Conservation (phyloP, 176 grass and related monocot genomes). For the Carex littledalei region DNA sequence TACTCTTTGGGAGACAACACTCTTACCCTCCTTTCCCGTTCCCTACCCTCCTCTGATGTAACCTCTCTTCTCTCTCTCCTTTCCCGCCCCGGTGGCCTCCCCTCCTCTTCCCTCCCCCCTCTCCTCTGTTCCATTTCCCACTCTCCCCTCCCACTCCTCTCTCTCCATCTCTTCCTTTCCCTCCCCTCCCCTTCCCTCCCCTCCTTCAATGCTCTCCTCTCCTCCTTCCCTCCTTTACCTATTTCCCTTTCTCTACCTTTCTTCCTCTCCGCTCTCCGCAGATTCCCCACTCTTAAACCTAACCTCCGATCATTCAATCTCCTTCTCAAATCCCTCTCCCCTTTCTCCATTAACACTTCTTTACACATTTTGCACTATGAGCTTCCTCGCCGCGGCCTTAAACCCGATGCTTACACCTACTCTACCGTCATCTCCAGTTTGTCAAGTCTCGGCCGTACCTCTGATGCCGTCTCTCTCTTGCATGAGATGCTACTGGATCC, state of each 20-base stretch:
- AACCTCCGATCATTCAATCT: slow-evolving; percentile 51
- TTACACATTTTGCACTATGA: slow-evolving; percentile 37
- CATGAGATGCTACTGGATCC: slow-evolving; percentile 84
- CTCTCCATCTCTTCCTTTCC: background rate
- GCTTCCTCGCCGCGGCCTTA: slow-evolving; percentile 35
- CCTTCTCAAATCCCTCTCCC: slow-evolving; percentile 55
- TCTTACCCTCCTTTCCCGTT: background rate
- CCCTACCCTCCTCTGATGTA: background rate
- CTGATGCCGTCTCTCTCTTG: slow-evolving; percentile 63
- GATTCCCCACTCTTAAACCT: background rate
- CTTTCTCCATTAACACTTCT: slow-evolving; percentile 27
- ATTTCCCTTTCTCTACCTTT: slow-evolving; percentile 11
- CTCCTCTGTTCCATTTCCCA: background rate
- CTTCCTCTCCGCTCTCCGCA: slow-evolving; percentile 18
- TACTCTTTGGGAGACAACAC: background rate
- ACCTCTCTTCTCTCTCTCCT: background rate
- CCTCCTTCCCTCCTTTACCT: slow-evolving; percentile 10
- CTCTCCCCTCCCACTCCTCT: background rate
- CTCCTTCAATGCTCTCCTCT: slow-evolving; percentile 18
- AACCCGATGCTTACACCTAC: slow-evolving; percentile 83
- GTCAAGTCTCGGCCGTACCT: slow-evolving; percentile 24
- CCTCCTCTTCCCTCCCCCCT: background rate
- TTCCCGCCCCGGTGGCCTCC: background rate
- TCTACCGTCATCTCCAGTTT: slow-evolving; percentile 63
- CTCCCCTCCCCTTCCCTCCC: background rate